Evolutionary conservation across 2,329 filamentous ascomycete species (phyloP), one percentile per base, ranked within the genome.

Genomic region (Botrytis fabae): DNA sequence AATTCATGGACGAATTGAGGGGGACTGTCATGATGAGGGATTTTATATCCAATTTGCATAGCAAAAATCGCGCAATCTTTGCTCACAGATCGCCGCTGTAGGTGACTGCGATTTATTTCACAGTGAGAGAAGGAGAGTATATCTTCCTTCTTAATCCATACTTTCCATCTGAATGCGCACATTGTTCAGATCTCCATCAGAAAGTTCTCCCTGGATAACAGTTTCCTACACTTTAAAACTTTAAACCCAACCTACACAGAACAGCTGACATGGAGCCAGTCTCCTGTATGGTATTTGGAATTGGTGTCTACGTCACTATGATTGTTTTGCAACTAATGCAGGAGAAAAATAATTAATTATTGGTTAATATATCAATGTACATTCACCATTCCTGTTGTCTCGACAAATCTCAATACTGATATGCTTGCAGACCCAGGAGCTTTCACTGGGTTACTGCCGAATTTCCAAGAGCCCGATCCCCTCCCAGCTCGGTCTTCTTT

Each of bases 401-500:
- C 35, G 32, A 57, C 18, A 25, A 8, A 32, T 28, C 4, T 57
- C 16, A 42, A 57, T 57, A 5, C 18, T 68, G 28, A 68, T 51
- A 32, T 42, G 48, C 65, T 42, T 42, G 9, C 18, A 68, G 65
- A 42, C 16, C n/a, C 35, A 28, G 40, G 44, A 62, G 44, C 28
- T 71, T 44, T 73, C 51, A 63, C 40, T 69, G 62, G 9, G 32
- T 54, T 46, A 25, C 46, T 42, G 35, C 16, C 10, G 48, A 68
- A 25, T 35, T 46, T 22, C 22, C 25, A 73, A 28, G 65, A 42
- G 64, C 44, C n/a, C 35, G n/a, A 38, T 5, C 20, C 16, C 57
- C 46, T 44, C 62, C 65, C 20, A 70, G 28, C 51, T 74, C 76
- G 20, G 57, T 68, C 48, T 77, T 77, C 71, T 77, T 79, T 46